Conservation (phyloP, 2,329 filamentous ascomycete genomes). For the Fonsecaea nubica region DNA sequence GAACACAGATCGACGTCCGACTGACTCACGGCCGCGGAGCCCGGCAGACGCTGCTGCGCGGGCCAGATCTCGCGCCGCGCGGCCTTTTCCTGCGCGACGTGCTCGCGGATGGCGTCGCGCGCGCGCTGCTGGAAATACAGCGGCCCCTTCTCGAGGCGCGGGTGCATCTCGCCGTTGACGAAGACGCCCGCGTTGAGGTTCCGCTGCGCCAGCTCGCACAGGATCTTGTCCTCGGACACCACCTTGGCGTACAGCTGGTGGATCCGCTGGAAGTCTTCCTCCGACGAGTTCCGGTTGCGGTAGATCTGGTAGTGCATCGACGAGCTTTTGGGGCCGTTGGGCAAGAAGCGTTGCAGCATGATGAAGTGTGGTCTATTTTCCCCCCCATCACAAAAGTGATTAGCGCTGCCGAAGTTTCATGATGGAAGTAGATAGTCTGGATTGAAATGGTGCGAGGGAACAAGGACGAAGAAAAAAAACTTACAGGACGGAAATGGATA, state of each 20-base stretch:
- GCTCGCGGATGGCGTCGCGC: conserved; percentile 57
- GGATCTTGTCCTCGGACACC: conserved; percentile 69
- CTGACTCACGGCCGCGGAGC: conserved; percentile 29
- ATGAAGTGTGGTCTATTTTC: conserved; percentile 63
- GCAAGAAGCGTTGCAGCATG: conserved; percentile 69
- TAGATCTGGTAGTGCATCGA: conserved; percentile 69
- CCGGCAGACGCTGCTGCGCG: conserved; percentile 40
- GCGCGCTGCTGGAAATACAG: conserved; percentile 63
- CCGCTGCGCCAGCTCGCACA: conserved; percentile 65
- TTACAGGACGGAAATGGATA: conserved; percentile 37
- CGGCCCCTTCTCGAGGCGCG: conserved; percentile 64
- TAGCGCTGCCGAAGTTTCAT: conserved; percentile 1
- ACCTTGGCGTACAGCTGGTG: conserved; percentile 67
- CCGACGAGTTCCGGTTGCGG: conserved; percentile 65
- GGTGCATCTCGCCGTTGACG: conserved; percentile 68
- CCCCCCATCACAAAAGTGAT: not conserved
- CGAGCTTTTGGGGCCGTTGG: conserved; percentile 57
- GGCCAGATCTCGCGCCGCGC: conserved; percentile 61
- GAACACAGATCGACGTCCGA: conserved; percentile 35
- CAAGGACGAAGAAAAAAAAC: conserved; percentile 9
- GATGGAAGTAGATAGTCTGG: no score
- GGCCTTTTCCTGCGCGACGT: conserved; percentile 56
- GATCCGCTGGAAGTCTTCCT: conserved; percentile 66
- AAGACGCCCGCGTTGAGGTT: conserved; percentile 69
- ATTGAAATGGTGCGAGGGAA: not conserved